These are phyloP conservation scores for Calocybe indica DNA, from an alignment of 768 basidiomycete genomes.

Conservation along the genomic window DNA sequence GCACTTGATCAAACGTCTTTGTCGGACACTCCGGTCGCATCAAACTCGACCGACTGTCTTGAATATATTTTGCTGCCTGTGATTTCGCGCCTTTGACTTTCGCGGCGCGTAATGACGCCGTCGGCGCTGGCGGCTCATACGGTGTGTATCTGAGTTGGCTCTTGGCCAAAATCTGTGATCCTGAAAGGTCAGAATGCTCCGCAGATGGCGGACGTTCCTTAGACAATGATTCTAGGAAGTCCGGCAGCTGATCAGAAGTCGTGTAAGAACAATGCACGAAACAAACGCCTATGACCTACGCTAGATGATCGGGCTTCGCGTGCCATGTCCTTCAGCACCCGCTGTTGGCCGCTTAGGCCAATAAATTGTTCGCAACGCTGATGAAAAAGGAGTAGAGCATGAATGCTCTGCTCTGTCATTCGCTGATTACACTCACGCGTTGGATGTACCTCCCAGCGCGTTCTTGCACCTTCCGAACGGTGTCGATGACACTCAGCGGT, in stretches of 20 bases:
- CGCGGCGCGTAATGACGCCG: slow-evolving; percentile 33
- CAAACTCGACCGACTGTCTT: no score
- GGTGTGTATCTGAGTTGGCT: slow-evolving; percentile 63
- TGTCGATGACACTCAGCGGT: slow-evolving; percentile 35
- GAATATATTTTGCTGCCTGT: no score
- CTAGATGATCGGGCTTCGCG: slow-evolving; percentile 38
- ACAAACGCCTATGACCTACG: no score
- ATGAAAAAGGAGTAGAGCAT: slow-evolving; percentile 4
- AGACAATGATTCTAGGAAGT: slow-evolving; percentile 49
- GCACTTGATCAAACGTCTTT: no score
- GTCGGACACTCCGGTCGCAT: no score
- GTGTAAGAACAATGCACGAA: neutral
- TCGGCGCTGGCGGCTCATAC: slow-evolving; percentile 56
- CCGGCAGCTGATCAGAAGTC: slow-evolving; percentile 53
- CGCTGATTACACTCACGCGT: slow-evolving; percentile 32
- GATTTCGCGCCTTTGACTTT: slow-evolving; percentile 7
- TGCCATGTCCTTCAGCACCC: slow-evolving; percentile 40
- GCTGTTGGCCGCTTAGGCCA: slow-evolving; percentile 36
- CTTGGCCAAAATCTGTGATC: slow-evolving; percentile 11
- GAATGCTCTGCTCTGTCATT: neutral
- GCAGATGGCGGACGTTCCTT: slow-evolving; percentile 3
- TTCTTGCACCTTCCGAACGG: slow-evolving; percentile 38
- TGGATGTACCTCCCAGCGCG: slow-evolving; percentile 49
- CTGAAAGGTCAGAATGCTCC: slow-evolving; percentile 10
- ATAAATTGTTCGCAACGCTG: slow-evolving; percentile 74